These are phyloP conservation scores for Mortierella sp. DNA, from an alignment of 371 early-diverging fungal species.

Conservation along the genomic window DNA sequence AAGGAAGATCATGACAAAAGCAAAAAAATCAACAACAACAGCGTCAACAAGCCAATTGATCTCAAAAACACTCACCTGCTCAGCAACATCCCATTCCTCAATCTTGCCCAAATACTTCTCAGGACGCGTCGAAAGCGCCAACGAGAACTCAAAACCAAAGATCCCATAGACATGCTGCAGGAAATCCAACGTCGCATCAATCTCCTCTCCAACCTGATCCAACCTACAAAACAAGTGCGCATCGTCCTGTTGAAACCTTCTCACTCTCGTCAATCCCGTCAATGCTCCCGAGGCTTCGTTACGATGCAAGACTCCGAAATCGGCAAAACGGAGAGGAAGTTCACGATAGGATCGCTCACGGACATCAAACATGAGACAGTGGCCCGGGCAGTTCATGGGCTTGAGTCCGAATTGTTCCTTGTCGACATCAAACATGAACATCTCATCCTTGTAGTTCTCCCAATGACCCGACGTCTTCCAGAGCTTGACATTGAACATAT, in stretches of 20 bases:
- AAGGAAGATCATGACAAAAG: background rate
- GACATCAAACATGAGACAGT: slow-evolving; percentile 98
- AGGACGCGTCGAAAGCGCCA: slow-evolving; percentile 97
- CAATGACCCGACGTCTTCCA: slow-evolving; percentile 99
- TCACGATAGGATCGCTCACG: slow-evolving; percentile 97
- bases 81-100: slow-evolving; percentile 97
- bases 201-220: slow-evolving; percentile 89
- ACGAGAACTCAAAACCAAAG: slow-evolving; percentile 89
- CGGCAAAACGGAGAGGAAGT: slow-evolving; percentile 98
- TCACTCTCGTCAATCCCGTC: slow-evolving; percentile 97
- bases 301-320: slow-evolving; percentile 99
- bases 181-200: slow-evolving; percentile 87
- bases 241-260: slow-evolving; percentile 99
- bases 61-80: slow-evolving; percentile 62
- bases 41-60: background rate
- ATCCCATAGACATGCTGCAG: slow-evolving; percentile 88
- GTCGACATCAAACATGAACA: slow-evolving; percentile 97
- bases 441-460: slow-evolving; percentile 99
- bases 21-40: too few species aligned
- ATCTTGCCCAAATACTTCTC: slow-evolving; percentile 93
- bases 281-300: slow-evolving; percentile 99
- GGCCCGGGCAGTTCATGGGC: slow-evolving; percentile 99
- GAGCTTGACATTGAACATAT: slow-evolving; percentile 95
- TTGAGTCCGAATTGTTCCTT: slow-evolving; percentile 96
- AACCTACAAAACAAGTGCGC: slow-evolving; percentile 98